phyloP scores from a whole-genome alignment of 2,329 filamentous ascomycete species.

The Colletotrichum brevisporum region DNA sequence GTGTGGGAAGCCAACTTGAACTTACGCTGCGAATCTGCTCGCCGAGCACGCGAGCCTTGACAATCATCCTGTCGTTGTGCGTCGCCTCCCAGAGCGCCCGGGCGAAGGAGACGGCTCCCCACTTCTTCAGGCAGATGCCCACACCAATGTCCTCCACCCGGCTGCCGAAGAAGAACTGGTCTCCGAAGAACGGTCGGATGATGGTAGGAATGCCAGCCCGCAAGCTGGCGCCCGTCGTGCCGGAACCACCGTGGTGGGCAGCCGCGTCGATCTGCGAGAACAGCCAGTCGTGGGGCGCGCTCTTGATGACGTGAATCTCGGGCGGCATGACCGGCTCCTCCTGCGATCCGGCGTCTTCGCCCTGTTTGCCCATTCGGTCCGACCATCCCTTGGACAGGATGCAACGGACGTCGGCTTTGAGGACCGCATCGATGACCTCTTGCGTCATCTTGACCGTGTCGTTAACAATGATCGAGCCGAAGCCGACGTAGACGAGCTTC shows the following conservation, averaged over 20 bases:
- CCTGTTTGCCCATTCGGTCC: constrained; percentile 70
- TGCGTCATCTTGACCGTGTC: constrained; percentile 90
- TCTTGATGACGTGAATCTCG: constrained; percentile 89
- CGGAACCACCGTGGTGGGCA: constrained; percentile 93
- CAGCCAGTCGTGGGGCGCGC: constrained; percentile 96
- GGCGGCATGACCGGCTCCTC: constrained; percentile 78
- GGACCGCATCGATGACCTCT: constrained; percentile 92
- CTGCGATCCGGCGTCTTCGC: constrained; percentile 60
- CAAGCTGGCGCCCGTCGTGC: constrained; percentile 93
- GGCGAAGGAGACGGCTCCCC: constrained; percentile 89
- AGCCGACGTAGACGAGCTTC: constrained; percentile 96
- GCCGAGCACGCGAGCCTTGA: constrained; percentile 85
- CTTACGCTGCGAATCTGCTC: constrained; percentile 88
- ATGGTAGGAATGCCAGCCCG: constrained; percentile 94
- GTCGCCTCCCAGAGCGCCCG: constrained; percentile 92
- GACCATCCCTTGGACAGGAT: constrained; percentile 98
- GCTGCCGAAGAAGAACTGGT: constrained; percentile 95
- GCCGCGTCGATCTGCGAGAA: constrained; percentile 95
- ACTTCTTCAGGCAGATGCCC: constrained; percentile 88
- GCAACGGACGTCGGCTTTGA: constrained; percentile 92
- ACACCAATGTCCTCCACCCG: constrained; percentile 95
- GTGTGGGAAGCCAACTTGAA: constrained; percentile 39
- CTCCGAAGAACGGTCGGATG: constrained; percentile 96
- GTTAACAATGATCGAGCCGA: constrained; percentile 94
- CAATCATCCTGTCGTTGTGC: constrained; percentile 90